phyloP scores from a whole-genome alignment of 768 basidiomycete genomes.

The Roridomyces roridus region DNA sequence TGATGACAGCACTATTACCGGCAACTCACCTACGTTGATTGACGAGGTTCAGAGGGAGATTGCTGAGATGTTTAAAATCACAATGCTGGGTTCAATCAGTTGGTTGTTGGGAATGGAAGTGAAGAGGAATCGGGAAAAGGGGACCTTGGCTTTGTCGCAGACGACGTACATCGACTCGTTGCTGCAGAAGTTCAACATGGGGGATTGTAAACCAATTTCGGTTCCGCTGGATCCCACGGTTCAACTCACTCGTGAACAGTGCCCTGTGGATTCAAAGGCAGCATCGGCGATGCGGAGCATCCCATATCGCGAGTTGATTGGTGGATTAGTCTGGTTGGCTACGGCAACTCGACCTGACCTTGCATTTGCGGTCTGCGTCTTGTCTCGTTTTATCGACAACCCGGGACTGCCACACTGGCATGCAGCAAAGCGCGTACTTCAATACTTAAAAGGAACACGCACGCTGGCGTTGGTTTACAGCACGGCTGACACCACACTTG shows the following conservation, averaged over 20 bases:
- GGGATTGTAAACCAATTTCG: too few species aligned
- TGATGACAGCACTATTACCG: slow-evolving; percentile 40
- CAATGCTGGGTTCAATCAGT: slow-evolving; percentile 31
- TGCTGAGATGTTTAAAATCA: too few species aligned
- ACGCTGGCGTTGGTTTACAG: too few species aligned
- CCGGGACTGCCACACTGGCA: neutral
- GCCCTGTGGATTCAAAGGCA: slow-evolving; percentile 4
- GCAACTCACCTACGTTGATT: slow-evolving; percentile 21
- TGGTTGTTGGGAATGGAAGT: slow-evolving; percentile 41
- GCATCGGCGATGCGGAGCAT: too few species aligned
- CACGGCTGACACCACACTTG: neutral
- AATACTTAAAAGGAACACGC: too few species aligned
- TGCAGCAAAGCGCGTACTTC: too few species aligned
- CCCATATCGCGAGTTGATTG: too few species aligned
- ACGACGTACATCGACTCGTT: slow-evolving; percentile 32
- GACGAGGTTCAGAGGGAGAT: too few species aligned
- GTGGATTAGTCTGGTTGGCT: slow-evolving; percentile 1
- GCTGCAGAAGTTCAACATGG: slow-evolving; percentile 28
- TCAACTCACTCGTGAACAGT: slow-evolving; percentile 7
- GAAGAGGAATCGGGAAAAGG: too few species aligned
- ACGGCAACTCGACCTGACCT: slow-evolving; percentile 1
- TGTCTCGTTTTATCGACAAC: neutral
- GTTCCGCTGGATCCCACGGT: slow-evolving; percentile 7
- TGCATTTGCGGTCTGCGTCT: neutral
- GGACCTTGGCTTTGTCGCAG: slow-evolving; percentile 38